Conservation (phyloP, 768 basidiomycete genomes). For the Strobilomyces confusus region DNA sequence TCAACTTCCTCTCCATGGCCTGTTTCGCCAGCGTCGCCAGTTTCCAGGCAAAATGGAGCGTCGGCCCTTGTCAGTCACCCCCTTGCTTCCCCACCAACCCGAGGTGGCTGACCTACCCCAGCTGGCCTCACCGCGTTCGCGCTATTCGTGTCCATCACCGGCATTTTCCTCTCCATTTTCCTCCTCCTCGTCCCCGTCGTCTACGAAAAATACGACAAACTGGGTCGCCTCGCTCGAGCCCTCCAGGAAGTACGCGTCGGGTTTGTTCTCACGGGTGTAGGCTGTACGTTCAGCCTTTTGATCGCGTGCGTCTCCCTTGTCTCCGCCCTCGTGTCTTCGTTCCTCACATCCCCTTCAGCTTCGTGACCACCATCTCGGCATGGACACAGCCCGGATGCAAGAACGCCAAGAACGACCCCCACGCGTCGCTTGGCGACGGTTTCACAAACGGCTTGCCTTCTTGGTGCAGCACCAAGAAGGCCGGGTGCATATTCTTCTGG, state of each 20-base stretch:
- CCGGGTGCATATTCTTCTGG: constrained; percentile 89
- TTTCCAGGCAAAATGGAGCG: constrained; percentile 81
- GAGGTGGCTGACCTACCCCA: constrained; percentile 32
- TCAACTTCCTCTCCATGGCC: constrained; percentile 89
- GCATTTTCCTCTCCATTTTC: constrained; percentile 70
- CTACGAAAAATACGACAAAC: constrained; percentile 83
- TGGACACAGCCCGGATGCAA: constrained; percentile 93
- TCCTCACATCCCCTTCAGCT: constrained; percentile 39
- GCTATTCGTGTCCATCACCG: constrained; percentile 69
- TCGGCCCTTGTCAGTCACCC: constrained; percentile 78
- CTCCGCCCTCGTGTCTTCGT: not conserved
- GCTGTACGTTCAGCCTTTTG: constrained; percentile 62
- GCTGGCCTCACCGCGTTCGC: constrained; percentile 87
- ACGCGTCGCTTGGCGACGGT: constrained; percentile 60
- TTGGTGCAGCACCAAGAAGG: constrained; percentile 93
- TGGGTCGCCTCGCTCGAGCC: constrained; percentile 72
- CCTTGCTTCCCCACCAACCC: not conserved
- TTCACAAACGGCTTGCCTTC: constrained; percentile 67
- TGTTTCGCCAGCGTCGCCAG: constrained; percentile 86
- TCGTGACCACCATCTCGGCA: constrained; percentile 74
- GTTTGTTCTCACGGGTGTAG: constrained; percentile 77
- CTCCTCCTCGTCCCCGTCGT: constrained; percentile 74
- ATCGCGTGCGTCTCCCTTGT: constrained; percentile 58
- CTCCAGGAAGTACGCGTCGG: constrained; percentile 78
- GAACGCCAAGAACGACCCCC: constrained; percentile 74